Evolutionary conservation across 1,284 basidiomycete genomes (phyloP), one percentile per base, ranked within the genome.

Genomic region (Papiliotrema terrestris): DNA sequence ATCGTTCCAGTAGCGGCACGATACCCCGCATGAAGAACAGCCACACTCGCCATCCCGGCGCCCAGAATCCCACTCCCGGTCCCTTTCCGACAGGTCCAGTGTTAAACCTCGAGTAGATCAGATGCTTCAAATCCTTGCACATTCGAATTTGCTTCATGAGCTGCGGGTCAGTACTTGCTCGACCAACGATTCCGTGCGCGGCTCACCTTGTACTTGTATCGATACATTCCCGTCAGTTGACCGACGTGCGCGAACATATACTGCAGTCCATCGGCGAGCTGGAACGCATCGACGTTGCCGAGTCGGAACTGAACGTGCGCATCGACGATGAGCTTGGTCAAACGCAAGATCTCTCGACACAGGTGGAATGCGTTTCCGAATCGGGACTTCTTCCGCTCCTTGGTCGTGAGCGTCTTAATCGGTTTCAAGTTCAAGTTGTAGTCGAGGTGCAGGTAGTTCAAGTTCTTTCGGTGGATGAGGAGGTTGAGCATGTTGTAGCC

Each of bases 401-500:
- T 99, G 19, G 96, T 99, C 6, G 96, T 98, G 47, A 99, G 81
- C 1, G 96, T 99, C 82, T 98, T 98, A 74, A 98, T 94, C 13
- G 95, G 95, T 80, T 98, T 97, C 57, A 76, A 60, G 62, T 75
- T 77, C 54, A 75, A 66, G 69, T 80, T 80, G 75, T 79, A 80
- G 63, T 80, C 78, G 57, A 80, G 73, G 64, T 80, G 79, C 14
- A 80, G 73, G 75, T 97, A 97, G 75, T 98, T 98, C 75, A 98
- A 78, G 75, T 98, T 98, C 88, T 98, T 99, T 76, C 96, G 93
- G 79, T 98, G 96, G 67, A 99, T 98, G 58, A 98, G 82, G 35
- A 99, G 81, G 77, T 98, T 98, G 61, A 99, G 81, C 96, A 98
- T 98, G 80, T 98, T 99, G 80, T 97, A 98, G 35, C 95, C 95